Percentiles rank a stretch among this genome's conserved stretches.
Evolutionary conservation across 257 asterid species (phyloP).

Genomic region (Nicotiana noctiflora): DNA sequence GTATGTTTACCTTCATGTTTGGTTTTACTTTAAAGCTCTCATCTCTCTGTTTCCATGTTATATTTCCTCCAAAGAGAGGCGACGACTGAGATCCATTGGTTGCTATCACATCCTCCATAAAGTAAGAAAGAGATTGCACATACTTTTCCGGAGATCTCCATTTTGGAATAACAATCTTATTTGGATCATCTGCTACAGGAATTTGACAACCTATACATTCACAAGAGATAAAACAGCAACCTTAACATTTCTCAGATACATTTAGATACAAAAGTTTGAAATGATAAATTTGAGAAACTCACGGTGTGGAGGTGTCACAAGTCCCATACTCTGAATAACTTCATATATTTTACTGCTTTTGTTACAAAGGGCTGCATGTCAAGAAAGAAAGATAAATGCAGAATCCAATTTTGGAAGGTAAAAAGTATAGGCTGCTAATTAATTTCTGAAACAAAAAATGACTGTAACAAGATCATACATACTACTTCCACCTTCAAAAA

Average conservation of each 20-base stretch:
- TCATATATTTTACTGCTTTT: slow-evolving; percentile 78
- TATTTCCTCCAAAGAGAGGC: slow-evolving; percentile 91
- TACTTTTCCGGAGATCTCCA: slow-evolving; percentile 42
- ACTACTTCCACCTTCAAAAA: neutral
- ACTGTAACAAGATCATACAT: neutral
- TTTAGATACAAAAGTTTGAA: neutral
- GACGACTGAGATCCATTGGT: slow-evolving; percentile 48
- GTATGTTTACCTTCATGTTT: slow-evolving; percentile 55
- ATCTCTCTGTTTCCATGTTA: slow-evolving; percentile 77
- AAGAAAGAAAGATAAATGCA: slow-evolving; percentile 11
- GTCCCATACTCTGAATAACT: slow-evolving; percentile 70
- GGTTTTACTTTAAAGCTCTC: slow-evolving; percentile 75
- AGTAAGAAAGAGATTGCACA: slow-evolving; percentile 54
- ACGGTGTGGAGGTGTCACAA: slow-evolving; percentile 83
- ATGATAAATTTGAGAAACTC: slow-evolving; percentile 25
- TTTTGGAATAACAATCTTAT: slow-evolving; percentile 56
- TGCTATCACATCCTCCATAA: slow-evolving; percentile 44
- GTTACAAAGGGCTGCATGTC: slow-evolving; percentile 78
- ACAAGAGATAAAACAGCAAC: slow-evolving; percentile 1
- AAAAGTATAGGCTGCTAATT: neutral
- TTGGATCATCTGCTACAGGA: slow-evolving; percentile 60
- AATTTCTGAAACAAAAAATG: neutral
- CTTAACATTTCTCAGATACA: neutral
- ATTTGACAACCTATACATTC: slow-evolving; percentile 59
- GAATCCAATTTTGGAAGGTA: neutral